phyloP scores from a whole-genome alignment of 495 filamentous ascomycete species.

The Neurospora sp. region DNA sequence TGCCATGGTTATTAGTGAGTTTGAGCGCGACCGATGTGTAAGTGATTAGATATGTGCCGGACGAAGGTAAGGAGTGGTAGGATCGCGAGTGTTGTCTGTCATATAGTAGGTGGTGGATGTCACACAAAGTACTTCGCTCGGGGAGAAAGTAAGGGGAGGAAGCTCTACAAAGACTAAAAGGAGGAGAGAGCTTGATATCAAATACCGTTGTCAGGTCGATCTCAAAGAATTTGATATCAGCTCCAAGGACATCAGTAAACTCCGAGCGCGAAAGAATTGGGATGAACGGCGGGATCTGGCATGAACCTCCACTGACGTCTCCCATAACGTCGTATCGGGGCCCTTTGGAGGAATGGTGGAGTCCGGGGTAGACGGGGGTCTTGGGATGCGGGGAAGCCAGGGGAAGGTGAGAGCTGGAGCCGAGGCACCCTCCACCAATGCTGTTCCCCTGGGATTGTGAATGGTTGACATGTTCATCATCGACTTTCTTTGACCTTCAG shows the following conservation, averaged over 20 bases:
- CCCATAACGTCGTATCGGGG: neutral
- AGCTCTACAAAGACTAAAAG: neutral
- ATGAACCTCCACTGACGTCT: neutral
- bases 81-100: neutral
- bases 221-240: neutral
- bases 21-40: neutral
- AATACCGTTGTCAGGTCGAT: neutral
- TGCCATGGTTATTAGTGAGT: neutral
- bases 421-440: constrained; percentile 2
- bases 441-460: neutral
- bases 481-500: neutral
- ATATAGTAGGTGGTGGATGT: neutral
- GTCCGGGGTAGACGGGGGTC: constrained; percentile 1
- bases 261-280: neutral
- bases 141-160: neutral
- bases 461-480: neutral
- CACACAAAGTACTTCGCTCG: neutral
- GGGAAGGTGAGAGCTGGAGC: neutral
- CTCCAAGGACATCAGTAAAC: neutral
- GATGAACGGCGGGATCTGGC: neutral
- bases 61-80: neutral
- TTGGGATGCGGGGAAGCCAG: constrained; percentile 8
- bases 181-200: neutral
- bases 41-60: neutral
- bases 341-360: constrained; percentile 2